Percentiles rank a stretch among this genome's conserved stretches.
Evolutionary conservation across 495 filamentous ascomycete species (phyloP).

Genomic region (Cenococcum geophilum): DNA sequence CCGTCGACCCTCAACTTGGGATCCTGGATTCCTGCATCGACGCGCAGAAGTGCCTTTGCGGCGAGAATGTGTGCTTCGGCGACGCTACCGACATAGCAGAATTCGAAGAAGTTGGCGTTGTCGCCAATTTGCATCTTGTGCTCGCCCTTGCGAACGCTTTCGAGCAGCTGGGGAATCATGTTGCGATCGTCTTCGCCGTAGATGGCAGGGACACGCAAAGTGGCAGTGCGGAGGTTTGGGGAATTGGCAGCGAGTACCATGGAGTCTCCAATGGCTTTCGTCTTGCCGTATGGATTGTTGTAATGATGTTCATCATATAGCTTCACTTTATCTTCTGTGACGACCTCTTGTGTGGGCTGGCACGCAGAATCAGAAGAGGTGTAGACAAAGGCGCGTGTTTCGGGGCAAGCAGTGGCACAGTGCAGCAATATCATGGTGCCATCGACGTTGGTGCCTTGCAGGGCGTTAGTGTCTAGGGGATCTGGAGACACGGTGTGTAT

Average conservation of each 20-base stretch:
- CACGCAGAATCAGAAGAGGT: conserved; percentile 29
- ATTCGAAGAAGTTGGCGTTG: conserved; percentile 30
- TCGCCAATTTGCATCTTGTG: conserved; percentile 32
- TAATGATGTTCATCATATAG: conserved; percentile 19
- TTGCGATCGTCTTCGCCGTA: conserved; percentile 33
- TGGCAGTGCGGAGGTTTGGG: conserved; percentile 22
- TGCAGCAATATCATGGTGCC: conserved; percentile 28
- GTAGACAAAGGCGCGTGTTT: conserved; percentile 32
- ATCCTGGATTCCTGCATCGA: not conserved
- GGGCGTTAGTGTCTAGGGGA: conserved; percentile 1
- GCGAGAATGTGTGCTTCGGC: conserved; percentile 19
- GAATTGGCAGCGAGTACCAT: conserved; percentile 29
- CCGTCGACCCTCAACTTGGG: conserved; percentile 17
- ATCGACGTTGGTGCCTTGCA: conserved; percentile 21
- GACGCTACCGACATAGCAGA: conserved; percentile 7
- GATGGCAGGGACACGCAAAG: conserved; percentile 27
- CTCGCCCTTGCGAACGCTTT: conserved; percentile 23
- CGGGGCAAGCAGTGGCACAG: conserved; percentile 13
- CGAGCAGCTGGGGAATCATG: conserved; percentile 15
- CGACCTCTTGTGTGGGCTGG: conserved; percentile 8
- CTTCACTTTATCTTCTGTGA: conserved; percentile 27
- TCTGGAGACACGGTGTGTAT: conserved; percentile 32
- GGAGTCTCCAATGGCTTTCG: conserved; percentile 35
- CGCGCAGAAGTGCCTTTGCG: conserved; percentile 1
- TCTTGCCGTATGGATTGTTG: conserved; percentile 23